A percentile compares a stretch with the other conserved stretches of the same genome.
phyloP scores from a whole-genome alignment of 2,329 filamentous ascomycete genomes.

The Botrytis aclada region DNA sequence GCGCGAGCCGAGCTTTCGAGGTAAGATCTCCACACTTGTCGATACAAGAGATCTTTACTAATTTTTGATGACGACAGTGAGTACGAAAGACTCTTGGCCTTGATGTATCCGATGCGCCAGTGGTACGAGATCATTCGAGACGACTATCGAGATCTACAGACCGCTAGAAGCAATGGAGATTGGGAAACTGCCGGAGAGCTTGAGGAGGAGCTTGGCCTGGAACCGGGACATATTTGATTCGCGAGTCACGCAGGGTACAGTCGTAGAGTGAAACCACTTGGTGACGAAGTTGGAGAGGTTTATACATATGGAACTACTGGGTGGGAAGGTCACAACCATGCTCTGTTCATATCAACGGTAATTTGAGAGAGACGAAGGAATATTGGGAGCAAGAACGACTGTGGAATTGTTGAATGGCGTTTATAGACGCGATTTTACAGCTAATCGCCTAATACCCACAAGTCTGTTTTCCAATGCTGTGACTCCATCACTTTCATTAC shows the following conservation, averaged over 20 bases:
- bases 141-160: not conserved
- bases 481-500: not conserved
- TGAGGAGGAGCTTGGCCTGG: not conserved
- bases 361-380: not conserved
- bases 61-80: not conserved
- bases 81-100: not conserved
- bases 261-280: not conserved
- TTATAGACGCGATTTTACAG: not conserved
- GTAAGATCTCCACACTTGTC: not conserved
- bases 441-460: not conserved
- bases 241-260: not conserved
- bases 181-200: not conserved
- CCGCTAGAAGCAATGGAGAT: not conserved
- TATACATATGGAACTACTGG: no score
- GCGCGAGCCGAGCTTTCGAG: not conserved
- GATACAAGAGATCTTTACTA: not conserved
- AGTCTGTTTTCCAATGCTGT: not conserved
- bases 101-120: not conserved
- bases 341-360: not conserved
- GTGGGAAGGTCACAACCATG: not conserved
- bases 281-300: fast-evolving
- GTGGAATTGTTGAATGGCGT: no score
- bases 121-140: not conserved
- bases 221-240: not conserved
- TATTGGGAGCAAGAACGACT: not conserved